Percentiles rank a stretch among this genome's conserved stretches.
These are phyloP conservation scores for Clonostachys solani DNA, from an alignment of 2,329 filamentous ascomycete species.

Conservation along the genomic window DNA sequence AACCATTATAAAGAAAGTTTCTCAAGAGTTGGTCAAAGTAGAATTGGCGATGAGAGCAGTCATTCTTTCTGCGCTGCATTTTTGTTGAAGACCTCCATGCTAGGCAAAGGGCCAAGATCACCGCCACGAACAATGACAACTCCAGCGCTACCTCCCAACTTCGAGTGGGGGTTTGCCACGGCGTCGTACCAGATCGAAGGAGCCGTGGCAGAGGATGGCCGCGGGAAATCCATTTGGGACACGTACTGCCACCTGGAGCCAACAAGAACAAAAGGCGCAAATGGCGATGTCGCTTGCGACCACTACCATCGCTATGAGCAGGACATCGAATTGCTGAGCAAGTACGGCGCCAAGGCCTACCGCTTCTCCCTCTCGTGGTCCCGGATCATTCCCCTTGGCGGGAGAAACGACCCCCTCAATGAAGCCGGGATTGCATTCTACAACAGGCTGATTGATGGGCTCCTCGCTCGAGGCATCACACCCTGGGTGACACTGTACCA, in stretches of 20 bases:
- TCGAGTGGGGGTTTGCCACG: constrained; percentile 35
- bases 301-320: constrained; percentile 37
- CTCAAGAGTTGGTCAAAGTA: too few relatives aligned
- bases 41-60: too few relatives aligned
- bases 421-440: constrained; percentile 57
- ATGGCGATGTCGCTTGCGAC: constrained; percentile 41
- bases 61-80: too few relatives aligned
- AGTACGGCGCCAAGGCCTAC: constrained; percentile 54
- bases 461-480: constrained; percentile 50
- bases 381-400: constrained; percentile 60
- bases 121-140: too few relatives aligned
- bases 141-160: constrained; percentile 22
- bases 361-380: constrained; percentile 65
- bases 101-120: too few relatives aligned
- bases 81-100: too few relatives aligned
- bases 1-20: too few relatives aligned
- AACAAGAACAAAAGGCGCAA: constrained; percentile 29
- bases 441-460: constrained; percentile 53
- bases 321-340: constrained; percentile 56
- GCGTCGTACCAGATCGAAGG: constrained; percentile 41
- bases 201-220: constrained; percentile 30
- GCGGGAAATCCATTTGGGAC: constrained; percentile 38
- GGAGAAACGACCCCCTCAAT: constrained; percentile 58
- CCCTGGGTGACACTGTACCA: constrained; percentile 63
- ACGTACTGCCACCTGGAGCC: constrained; percentile 32